Conservation (phyloP, 192 early-diverging fungal genomes). For the Borealophlyctis nickersoniae region DNA sequence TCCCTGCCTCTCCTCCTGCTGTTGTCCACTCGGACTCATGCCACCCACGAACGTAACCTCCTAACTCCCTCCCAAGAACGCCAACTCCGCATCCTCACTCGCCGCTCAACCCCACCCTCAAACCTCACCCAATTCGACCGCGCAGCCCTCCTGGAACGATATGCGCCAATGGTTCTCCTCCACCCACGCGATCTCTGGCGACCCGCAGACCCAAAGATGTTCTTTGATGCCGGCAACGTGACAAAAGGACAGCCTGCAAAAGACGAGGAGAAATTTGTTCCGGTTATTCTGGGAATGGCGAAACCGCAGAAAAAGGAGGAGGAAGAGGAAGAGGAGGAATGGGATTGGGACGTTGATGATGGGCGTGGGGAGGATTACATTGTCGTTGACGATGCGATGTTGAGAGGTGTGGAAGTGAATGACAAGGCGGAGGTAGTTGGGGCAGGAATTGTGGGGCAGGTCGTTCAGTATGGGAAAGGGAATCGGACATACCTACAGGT, state of each 20-base stretch:
- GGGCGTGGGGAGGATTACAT: no score
- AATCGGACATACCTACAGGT: conserved; percentile 29
- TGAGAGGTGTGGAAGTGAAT: conserved; percentile 13
- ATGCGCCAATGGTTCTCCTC: conserved; percentile 23
- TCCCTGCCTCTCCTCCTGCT: no score
- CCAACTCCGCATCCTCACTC: no score
- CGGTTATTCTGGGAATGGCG: background rate
- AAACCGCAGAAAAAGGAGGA: background rate
- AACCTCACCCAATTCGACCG: conserved; percentile 21
- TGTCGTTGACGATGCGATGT: conserved; percentile 7
- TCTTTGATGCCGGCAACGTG: background rate
- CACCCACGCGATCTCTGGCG: conserved; percentile 26
- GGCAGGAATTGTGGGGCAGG: conserved; percentile 26
- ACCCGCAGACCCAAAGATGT: conserved; percentile 21
- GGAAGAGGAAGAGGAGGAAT: background rate
- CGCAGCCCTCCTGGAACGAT: conserved; percentile 2
- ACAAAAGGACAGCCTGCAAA: background rate
- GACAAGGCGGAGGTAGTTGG: background rate
- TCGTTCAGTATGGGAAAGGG: conserved; percentile 23
- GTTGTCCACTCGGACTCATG: no score
- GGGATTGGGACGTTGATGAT: conserved; percentile 3
- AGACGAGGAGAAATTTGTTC: background rate
- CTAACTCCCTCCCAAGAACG: no score
- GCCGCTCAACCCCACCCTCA: no score
- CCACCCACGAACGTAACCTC: no score